These are phyloP conservation scores for Claviceps capensis DNA, from an alignment of 2,329 filamentous ascomycete genomes.

Conservation along the genomic window DNA sequence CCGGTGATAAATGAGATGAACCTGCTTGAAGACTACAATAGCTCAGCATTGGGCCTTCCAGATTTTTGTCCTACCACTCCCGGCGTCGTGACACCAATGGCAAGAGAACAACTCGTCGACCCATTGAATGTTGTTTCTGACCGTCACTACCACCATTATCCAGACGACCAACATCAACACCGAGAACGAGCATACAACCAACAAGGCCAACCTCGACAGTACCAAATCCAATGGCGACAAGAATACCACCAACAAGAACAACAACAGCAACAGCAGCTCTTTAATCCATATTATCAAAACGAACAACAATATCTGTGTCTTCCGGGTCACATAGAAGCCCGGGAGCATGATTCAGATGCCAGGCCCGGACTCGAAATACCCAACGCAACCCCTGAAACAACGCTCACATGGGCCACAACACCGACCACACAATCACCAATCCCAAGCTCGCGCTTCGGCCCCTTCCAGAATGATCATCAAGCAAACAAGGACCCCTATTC, in stretches of 20 bases:
- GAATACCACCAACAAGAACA: background rate
- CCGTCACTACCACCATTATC: background rate
- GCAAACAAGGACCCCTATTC: background rate
- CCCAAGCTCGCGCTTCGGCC: background rate
- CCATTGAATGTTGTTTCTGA: background rate
- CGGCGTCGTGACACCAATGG: background rate
- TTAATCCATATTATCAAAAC: background rate
- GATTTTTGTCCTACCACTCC: background rate
- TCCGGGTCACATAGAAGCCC: background rate
- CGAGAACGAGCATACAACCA: background rate
- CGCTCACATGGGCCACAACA: background rate
- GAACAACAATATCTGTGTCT: background rate
- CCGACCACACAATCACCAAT: background rate
- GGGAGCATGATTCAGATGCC: background rate
- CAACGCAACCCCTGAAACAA: background rate
- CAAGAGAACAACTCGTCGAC: background rate
- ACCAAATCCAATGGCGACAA: background rate
- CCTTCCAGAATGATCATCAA: background rate
- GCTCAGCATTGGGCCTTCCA: background rate
- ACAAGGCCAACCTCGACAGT: background rate
- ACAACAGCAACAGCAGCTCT: background rate
- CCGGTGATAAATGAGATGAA: background rate
- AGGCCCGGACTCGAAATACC: background rate
- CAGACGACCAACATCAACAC: background rate
- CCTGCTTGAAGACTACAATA: background rate